Base-by-base conservation (phyloP, 495 filamentous ascomycete genomes). In the Barbatosphaeria neglecta region DNA sequence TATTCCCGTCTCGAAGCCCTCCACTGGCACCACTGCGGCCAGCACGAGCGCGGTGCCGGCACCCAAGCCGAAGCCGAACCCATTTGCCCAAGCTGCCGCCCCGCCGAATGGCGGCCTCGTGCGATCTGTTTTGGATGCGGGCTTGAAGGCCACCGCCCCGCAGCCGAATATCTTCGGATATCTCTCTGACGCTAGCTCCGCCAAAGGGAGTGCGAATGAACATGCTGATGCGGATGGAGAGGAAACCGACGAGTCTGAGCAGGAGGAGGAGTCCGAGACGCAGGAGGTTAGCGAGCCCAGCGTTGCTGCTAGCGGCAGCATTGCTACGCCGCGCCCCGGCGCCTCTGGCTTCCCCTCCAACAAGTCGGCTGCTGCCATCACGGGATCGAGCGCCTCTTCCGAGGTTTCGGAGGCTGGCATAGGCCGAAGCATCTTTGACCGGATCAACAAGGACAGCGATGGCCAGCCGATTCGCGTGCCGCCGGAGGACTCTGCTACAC, bases 151-250 rank as follows among this genome's bases (percentile, higher is more conserved):
- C 31, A 43, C 54, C 22, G 43, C 56, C 17, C 10, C 51, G n/a
- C 35, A 52, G 1, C 11, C 41, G 31, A 84, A 83, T 49, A 80
- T 82, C 20, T 84, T 84, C 47, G 71, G 78, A 43, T 74, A 82
- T 47, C 62, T 83, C 28, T 80, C 78, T 2, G 76, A 73, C 28
- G 66, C 64, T 13, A 76, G 69, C 35, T 66, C 66, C 39, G 38
- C 57, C 28, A 68, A 63, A 48, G 65, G 64, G 25, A 72, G 69
- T 45, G 58, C 66, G 20, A 61, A 68, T 35, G 64, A 72, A 38
- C 59, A 65, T 24, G 65, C 57, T 6, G 61, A 76, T 28, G 68
- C 65, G 13, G 75, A 73, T 19, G 66, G 58, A 5, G 70, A 55
- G 42, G 72, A 76, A 18, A 67, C 68, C 6, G 66, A 67, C n/a